phyloP scores from a whole-genome alignment of 169 alveolate species.

The Plasmodium gallinaceum region DNA sequence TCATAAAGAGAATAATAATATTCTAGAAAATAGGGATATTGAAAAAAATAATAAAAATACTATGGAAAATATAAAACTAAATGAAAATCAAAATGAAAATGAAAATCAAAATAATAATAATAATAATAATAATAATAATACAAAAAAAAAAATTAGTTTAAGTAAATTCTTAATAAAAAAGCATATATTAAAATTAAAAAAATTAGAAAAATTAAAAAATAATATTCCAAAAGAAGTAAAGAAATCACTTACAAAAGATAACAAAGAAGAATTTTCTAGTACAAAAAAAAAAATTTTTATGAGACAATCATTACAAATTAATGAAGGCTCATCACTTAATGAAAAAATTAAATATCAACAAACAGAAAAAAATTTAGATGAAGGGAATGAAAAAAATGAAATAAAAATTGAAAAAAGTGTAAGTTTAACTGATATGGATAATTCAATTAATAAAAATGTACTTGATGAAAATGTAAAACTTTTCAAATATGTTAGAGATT shows the following conservation, averaged over 20 bases:
- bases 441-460: not conserved
- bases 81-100: not conserved
- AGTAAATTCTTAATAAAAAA: conserved; percentile 65
- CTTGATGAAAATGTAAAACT: conserved; percentile 20
- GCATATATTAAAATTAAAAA: conserved; percentile 36
- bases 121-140: not conserved
- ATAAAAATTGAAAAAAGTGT: conserved; percentile 1
- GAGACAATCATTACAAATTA: not conserved
- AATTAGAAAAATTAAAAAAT: conserved; percentile 12
- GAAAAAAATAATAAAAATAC: not conserved
- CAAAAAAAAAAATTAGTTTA: conserved; percentile 40
- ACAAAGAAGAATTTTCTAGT: conserved; percentile 3
- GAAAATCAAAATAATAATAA: conserved; percentile 10
- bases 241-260: not conserved
- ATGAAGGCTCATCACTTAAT: conserved; percentile 19
- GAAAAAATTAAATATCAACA: not conserved
- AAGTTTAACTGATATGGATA: not conserved
- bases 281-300: not conserved
- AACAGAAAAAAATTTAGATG: not conserved
- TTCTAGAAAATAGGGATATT: not conserved
- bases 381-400: conserved; percentile 5
- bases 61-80: not conserved
- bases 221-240: not conserved
- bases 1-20: not conserved
- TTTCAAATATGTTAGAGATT: conserved; percentile 69